Evolutionary conservation across 2,329 filamentous ascomycete species (phyloP).

Genomic region (Cladosporium austrohemisphaericum): DNA sequence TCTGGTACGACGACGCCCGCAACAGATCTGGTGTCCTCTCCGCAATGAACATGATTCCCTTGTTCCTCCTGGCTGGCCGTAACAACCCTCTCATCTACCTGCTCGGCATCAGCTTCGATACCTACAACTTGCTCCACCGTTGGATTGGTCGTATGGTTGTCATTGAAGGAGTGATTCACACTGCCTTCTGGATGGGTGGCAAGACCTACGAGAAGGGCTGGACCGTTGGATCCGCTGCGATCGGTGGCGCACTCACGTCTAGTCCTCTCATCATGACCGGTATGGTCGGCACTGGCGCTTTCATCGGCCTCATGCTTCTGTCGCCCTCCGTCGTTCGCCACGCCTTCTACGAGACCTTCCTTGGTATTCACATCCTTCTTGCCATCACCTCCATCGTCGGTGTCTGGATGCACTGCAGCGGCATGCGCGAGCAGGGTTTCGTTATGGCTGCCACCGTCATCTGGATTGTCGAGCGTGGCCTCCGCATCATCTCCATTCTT

Average conservation of each 20-base stretch:
- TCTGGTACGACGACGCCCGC: constrained; percentile 63
- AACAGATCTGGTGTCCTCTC: constrained; percentile 68
- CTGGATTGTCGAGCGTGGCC: constrained; percentile 62
- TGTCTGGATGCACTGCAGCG: constrained; percentile 62
- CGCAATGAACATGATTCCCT: constrained; percentile 72
- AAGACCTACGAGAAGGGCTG: constrained; percentile 33
- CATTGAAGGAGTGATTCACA: constrained; percentile 65
- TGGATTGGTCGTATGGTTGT: constrained; percentile 76
- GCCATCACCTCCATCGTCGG: constrained; percentile 59
- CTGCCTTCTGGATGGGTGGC: constrained; percentile 58
- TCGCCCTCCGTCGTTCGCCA: constrained; percentile 69
- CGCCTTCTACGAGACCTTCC: constrained; percentile 76
- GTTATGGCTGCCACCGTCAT: constrained; percentile 62
- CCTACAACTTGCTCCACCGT: constrained; percentile 75
- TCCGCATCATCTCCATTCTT: constrained; percentile 57
- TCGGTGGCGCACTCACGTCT: constrained; percentile 38
- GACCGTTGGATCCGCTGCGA: constrained; percentile 48
- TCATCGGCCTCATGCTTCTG: constrained; percentile 63
- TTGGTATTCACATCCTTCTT: constrained; percentile 65
- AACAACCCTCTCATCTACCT: constrained; percentile 75
- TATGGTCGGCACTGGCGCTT: constrained; percentile 58
- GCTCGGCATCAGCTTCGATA: constrained; percentile 73
- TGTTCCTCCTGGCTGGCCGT: constrained; percentile 69
- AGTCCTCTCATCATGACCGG: constrained; percentile 56
- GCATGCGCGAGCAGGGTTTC: constrained; percentile 56